These are phyloP conservation scores for Solanum ossicruentum DNA, from an alignment of 257 asterid genomes.

Conservation along the genomic window DNA sequence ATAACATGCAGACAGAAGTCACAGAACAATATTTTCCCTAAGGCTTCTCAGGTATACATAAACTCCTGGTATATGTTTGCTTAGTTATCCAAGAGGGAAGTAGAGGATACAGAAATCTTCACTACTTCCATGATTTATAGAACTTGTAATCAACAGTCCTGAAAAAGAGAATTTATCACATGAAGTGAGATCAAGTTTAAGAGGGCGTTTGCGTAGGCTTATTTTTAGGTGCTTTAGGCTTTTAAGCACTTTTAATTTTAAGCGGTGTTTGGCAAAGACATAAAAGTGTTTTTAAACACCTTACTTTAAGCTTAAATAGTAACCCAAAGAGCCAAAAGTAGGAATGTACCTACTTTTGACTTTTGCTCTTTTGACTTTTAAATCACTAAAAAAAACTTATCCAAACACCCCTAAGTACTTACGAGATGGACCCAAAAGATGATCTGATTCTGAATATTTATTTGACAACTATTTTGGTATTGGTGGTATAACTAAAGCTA, in stretches of 20 bases:
- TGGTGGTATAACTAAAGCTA: neutral
- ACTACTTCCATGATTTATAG: neutral
- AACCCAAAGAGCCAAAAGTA: no score
- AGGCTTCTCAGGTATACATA: neutral
- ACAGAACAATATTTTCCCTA: neutral
- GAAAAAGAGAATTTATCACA: neutral
- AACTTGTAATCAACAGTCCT: neutral
- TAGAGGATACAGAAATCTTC: neutral
- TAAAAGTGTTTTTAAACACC: no score
- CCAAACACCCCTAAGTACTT: neutral
- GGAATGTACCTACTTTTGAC: no score
- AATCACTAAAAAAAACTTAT: no score
- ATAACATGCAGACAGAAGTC: neutral
- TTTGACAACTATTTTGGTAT: neutral
- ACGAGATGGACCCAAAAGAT: neutral
- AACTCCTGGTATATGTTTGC: neutral
- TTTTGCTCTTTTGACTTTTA: no score
- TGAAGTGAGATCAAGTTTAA: neutral
- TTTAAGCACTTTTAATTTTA: no score
- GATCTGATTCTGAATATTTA: neutral
- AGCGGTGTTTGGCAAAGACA: no score
- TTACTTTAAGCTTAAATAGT: no score
- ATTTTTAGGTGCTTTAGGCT: no score
- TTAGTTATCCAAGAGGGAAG: neutral
- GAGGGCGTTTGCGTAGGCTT: no score